Conservation (phyloP, 768 basidiomycete genomes). For the Xanthoconium stramineum region DNA sequence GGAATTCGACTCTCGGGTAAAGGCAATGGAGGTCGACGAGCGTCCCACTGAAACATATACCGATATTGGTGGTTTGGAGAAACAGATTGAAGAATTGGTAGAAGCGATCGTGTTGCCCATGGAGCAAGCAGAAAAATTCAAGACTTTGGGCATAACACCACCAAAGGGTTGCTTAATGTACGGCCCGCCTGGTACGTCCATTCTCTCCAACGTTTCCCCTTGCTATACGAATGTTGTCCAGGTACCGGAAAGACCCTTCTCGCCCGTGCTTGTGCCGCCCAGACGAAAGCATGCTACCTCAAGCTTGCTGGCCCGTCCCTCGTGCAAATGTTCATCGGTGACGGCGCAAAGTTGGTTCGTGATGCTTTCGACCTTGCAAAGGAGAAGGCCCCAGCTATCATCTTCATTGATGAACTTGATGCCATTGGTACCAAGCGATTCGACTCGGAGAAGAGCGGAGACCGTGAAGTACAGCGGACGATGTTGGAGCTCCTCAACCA, state of each 20-base stretch:
- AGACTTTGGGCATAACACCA: constrained; percentile 94
- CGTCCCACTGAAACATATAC: constrained; percentile 96
- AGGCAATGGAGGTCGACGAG: constrained; percentile 99
- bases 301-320: constrained; percentile 97
- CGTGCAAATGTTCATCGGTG: constrained; percentile 99
- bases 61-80: constrained; percentile 97
- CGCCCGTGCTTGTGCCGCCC: constrained; percentile 96
- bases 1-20: constrained; percentile 97
- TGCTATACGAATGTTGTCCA: constrained; percentile 21
- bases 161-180: constrained; percentile 99
- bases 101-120: constrained; percentile 98
- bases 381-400: constrained; percentile 98
- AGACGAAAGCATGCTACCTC: constrained; percentile 96
- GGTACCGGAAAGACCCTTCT: constrained; percentile 97
- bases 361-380: constrained; percentile 98
- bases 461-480: constrained; percentile 99
- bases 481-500: constrained; percentile 99
- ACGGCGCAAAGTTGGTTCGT: constrained; percentile 97
- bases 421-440: constrained; percentile 99
- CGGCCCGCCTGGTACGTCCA: constrained; percentile 80
- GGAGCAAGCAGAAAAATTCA: constrained; percentile 98
- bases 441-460: constrained; percentile 98
- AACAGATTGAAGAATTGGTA: constrained; percentile 97
- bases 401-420: constrained; percentile 97
- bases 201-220: not conserved